phyloP scores from a whole-genome alignment of 192 early-diverging fungal species.

The Rhizophagus clarus region DNA sequence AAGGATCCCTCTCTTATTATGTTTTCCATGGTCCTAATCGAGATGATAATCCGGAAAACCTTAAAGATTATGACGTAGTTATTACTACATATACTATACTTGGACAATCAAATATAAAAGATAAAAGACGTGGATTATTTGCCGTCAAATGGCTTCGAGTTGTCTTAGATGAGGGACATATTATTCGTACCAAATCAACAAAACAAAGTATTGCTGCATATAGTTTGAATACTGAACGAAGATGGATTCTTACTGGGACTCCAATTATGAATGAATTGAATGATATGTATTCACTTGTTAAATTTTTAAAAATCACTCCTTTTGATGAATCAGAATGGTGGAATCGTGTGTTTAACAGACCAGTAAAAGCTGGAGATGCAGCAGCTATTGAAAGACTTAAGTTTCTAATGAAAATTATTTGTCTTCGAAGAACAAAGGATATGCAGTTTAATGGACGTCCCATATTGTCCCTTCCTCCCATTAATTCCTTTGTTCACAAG shows the following conservation, averaged over 20 bases:
- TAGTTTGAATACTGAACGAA: slow-evolving; percentile 55
- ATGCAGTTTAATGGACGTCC: slow-evolving; percentile 61
- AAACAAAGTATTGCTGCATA: slow-evolving; percentile 55
- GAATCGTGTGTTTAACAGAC: slow-evolving; percentile 73
- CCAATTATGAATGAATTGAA: slow-evolving; percentile 80
- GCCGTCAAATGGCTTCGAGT: slow-evolving; percentile 74
- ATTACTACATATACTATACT: background rate
- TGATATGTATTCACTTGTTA: slow-evolving; percentile 87
- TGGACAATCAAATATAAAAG: background rate
- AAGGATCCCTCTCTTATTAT: slow-evolving; percentile 40
- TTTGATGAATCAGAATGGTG: slow-evolving; percentile 74
- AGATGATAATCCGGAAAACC: slow-evolving; percentile 20
- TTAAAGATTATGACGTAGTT: slow-evolving; percentile 21
- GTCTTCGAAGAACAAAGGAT: slow-evolving; percentile 74
- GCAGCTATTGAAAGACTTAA: slow-evolving; percentile 46
- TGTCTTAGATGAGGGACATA: slow-evolving; percentile 85
- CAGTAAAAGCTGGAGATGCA: slow-evolving; percentile 65
- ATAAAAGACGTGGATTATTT: slow-evolving; percentile 7
- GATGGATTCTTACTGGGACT: slow-evolving; percentile 79
- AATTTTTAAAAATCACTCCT: slow-evolving; percentile 78
- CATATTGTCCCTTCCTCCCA: slow-evolving; percentile 66
- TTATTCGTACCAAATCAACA: slow-evolving; percentile 55
- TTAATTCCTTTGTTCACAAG: slow-evolving; percentile 84
- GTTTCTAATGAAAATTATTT: slow-evolving; percentile 69
- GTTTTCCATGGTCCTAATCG: slow-evolving; percentile 50